Evolutionary conservation across 2,329 filamentous ascomycete species (phyloP).

Genomic region (Didymella arachidicola): DNA sequence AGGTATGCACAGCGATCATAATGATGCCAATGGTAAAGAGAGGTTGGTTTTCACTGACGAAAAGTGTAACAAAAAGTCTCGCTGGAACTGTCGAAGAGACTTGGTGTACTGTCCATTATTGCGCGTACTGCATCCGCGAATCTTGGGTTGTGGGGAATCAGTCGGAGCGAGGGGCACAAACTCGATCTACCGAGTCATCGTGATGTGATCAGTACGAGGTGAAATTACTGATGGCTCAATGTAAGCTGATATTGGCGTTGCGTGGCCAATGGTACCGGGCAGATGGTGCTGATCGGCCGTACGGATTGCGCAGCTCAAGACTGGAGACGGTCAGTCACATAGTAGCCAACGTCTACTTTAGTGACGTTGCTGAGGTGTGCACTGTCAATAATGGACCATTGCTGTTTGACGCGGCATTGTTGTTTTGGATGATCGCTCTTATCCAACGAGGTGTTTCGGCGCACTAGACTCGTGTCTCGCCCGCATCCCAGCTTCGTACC

Average conservation of each 20-base stretch:
- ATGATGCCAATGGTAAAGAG: neutral
- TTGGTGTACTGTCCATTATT: constrained; percentile 8
- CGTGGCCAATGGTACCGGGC: neutral
- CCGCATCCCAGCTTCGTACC: neutral
- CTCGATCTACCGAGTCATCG: constrained; percentile 1
- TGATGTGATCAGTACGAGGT: neutral
- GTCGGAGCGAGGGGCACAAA: constrained; percentile 13
- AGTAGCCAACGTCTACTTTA: neutral
- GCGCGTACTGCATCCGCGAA: constrained; percentile 19
- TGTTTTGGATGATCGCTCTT: neutral
- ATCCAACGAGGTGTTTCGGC: neutral
- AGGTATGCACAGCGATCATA: constrained; percentile 11
- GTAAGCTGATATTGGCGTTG: neutral
- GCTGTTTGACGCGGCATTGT: neutral
- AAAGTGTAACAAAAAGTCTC: constrained; percentile 14
- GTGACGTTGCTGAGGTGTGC: neutral
- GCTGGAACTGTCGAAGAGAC: constrained; percentile 7
- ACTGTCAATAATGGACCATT: neutral
- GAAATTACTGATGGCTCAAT: neutral
- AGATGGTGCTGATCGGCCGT: constrained; percentile 5
- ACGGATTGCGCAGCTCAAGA: neutral
- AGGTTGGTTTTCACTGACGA: neutral
- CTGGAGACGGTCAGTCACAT: neutral
- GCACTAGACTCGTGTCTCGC: neutral
- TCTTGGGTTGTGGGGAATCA: constrained; percentile 9